Conservation (phyloP, 768 basidiomycete species). For the Suillus discolor region DNA sequence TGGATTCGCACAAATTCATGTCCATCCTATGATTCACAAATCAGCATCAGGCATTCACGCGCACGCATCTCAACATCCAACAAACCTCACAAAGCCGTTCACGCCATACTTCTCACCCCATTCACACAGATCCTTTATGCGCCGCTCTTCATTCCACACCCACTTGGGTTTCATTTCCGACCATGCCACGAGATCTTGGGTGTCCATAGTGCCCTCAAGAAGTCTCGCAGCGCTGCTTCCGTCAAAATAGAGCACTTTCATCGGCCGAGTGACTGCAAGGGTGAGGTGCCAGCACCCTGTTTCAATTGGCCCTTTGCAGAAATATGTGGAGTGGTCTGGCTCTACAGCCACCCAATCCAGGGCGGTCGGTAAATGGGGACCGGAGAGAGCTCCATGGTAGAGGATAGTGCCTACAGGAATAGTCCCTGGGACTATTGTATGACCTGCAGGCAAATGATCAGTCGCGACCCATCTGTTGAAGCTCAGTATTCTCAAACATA, state of each 20-base stretch:
- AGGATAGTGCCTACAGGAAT: constrained; percentile 39
- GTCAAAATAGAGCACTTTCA: constrained; percentile 37
- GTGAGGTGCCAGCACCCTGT: neutral
- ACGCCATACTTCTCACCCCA: no score
- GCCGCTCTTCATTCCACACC: no score
- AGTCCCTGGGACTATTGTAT: constrained; percentile 34
- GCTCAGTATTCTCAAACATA: neutral
- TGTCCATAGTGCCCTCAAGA: constrained; percentile 32
- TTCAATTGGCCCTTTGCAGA: constrained; percentile 23
- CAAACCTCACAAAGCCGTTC: no score
- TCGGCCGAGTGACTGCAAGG: constrained; percentile 25
- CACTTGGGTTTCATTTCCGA: no score
- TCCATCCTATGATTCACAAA: no score
- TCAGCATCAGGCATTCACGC: no score
- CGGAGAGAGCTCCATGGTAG: constrained; percentile 32
- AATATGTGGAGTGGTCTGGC: constrained; percentile 40
- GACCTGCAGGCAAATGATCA: constrained; percentile 19
- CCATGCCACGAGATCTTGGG: constrained; percentile 35
- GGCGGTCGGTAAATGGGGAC: constrained; percentile 13
- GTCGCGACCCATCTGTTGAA: neutral
- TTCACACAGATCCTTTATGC: no score
- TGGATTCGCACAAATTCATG: no score
- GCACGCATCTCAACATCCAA: no score
- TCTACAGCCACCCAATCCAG: constrained; percentile 37
- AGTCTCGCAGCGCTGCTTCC: constrained; percentile 33